Conservation (phyloP, 2,329 filamentous ascomycete genomes). For the Lachnellula suecica region DNA sequence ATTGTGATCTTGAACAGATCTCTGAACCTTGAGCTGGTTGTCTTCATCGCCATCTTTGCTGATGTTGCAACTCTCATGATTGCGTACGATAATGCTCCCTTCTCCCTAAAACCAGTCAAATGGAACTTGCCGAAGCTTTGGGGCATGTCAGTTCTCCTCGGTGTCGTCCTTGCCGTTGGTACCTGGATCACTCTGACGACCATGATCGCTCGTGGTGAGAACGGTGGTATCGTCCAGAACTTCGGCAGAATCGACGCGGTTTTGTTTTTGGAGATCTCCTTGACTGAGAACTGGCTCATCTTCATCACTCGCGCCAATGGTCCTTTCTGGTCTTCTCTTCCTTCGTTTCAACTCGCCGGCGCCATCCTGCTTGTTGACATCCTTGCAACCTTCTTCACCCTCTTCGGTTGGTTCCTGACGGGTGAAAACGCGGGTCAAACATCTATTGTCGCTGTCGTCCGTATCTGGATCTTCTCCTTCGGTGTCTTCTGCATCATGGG, state of each 20-base stretch:
- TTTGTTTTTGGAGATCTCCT: constrained; percentile 84
- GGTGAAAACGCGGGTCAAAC: constrained; percentile 65
- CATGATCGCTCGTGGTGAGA: constrained; percentile 66
- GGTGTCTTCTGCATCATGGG: constrained; percentile 85
- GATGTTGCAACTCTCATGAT: constrained; percentile 91
- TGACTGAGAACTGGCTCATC: constrained; percentile 95
- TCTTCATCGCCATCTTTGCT: constrained; percentile 94
- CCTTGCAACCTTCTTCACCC: constrained; percentile 79
- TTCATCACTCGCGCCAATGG: constrained; percentile 94
- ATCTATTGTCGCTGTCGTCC: constrained; percentile 79
- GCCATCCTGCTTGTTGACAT: constrained; percentile 82
- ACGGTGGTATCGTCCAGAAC: constrained; percentile 88
- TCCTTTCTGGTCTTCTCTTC: constrained; percentile 86
- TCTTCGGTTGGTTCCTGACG: constrained; percentile 80
- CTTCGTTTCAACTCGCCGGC: constrained; percentile 79
- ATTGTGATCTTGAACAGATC: constrained; percentile 84
- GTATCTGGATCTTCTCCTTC: constrained; percentile 90
- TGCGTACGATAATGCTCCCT: constrained; percentile 90
- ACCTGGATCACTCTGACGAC: constrained; percentile 90
- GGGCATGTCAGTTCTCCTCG: constrained; percentile 86
- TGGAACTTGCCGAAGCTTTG: constrained; percentile 94
- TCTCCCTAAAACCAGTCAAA: constrained; percentile 83
- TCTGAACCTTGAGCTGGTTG: constrained; percentile 82
- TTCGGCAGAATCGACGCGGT: constrained; percentile 79
- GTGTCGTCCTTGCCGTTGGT: constrained; percentile 75